Evolutionary conservation across 192 early-diverging fungal genomes (phyloP), one percentile per base, ranked within the genome.

Genomic region (Umbelopsis ramanniana): DNA sequence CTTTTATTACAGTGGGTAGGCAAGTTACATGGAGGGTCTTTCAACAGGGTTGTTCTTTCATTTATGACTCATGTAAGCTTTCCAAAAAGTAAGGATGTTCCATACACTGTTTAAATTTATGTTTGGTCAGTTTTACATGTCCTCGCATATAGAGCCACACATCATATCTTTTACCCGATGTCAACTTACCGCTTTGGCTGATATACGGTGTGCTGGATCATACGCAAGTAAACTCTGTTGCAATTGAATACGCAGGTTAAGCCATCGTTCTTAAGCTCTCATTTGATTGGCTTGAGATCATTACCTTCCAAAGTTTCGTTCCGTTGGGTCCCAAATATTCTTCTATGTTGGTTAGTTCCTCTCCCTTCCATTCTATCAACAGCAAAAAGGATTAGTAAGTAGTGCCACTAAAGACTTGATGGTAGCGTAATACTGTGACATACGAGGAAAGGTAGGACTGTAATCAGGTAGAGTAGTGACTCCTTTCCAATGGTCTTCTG

Each of bases 401-500:
- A n/a, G n/a, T n/a, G n/a, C 1, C 40, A 43, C 6, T 6, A 6
- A 43, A 43, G 3, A 29, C 29, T 29, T 1, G 29, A 29, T 29
- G 29, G 29, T 29, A 29, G 29, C 29, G 29, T 43, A 2, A 43
- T 48, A 15, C 29, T 66, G 43, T 69, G 37, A 66, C 76, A 76
- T 83, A 72, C 74, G 52, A 47, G 86, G 88, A 70, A 88, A 89
- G 3, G 53, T 68, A 9, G 78, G 46, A 6, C 76, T 87, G 67
- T 80, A 89, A 47, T 87, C 86, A 10, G 78, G 81, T 26, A 87
- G 66, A 12, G 50, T 35, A 4, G 76, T 75, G n/a, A 89, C 74
- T 11, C 85, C 88, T 10, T 84, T 84, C 87, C 88, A 89, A 7
- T 86, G 72, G 46, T 84, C 78, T 66, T 95, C 92, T 74, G 82